These are phyloP conservation scores for Pleurotus platypus DNA, from an alignment of 768 basidiomycete genomes.

Conservation along the genomic window DNA sequence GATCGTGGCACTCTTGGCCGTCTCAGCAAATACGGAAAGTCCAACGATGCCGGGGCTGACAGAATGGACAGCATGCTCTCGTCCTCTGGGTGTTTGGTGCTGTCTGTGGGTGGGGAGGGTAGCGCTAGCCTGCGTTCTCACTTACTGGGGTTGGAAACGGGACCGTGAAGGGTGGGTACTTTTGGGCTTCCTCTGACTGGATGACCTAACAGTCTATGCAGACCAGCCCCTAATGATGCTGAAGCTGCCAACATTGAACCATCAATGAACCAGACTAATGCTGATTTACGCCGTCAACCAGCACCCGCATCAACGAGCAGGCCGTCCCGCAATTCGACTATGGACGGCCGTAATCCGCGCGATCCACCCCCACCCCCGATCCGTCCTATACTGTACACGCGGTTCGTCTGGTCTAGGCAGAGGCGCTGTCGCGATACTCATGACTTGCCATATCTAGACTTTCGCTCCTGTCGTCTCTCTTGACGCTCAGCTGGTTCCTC, in stretches of 20 bases:
- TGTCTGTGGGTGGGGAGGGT: conserved; percentile 51
- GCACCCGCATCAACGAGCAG: not conserved
- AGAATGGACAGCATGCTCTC: conserved; percentile 52
- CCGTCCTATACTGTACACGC: conserved; percentile 30
- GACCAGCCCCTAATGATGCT: not conserved
- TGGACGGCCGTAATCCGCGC: not conserved
- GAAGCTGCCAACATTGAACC: conserved; percentile 6
- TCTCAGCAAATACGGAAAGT: conserved; percentile 39
- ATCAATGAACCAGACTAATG: conserved; percentile 5
- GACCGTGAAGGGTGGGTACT: conserved; percentile 21
- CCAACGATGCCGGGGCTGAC: conserved; percentile 29
- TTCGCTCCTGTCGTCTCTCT: conserved; percentile 60
- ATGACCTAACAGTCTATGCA: conserved; percentile 2
- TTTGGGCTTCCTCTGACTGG: conserved; percentile 16
- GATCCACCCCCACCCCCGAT: conserved; percentile 9
- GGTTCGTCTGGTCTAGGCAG: conserved; percentile 28
- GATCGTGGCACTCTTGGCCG: conserved; percentile 43
- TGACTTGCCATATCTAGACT: conserved; percentile 33
- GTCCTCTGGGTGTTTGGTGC: conserved; percentile 57
- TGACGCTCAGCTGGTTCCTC: conserved; percentile 81
- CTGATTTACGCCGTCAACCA: not conserved
- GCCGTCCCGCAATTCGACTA: not conserved
- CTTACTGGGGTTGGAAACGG: conserved; percentile 47
- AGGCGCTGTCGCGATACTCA: conserved; percentile 16
- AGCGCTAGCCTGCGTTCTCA: conserved; percentile 36